A percentile compares a stretch with the other conserved stretches of the same genome.
Evolutionary conservation across 225 moss, liverwort and hornwort species (phyloP).

Genomic region (Polytrichum commune): DNA sequence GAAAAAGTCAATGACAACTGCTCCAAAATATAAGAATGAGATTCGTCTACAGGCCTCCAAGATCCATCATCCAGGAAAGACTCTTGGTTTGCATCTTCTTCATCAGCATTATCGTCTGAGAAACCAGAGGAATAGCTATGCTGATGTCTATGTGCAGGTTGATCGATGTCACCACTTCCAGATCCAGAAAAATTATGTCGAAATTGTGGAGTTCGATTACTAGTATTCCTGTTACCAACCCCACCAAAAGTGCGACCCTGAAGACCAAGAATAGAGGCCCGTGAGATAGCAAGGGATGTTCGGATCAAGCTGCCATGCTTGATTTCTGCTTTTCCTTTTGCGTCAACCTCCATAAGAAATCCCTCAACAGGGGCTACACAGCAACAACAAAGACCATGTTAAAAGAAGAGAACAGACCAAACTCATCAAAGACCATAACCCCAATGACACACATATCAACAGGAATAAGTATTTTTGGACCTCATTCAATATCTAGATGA

Average conservation of each 20-base stretch:
- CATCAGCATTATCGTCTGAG: conserved; percentile 39
- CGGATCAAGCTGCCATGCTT: conserved; percentile 39
- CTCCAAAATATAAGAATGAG: conserved; percentile 79
- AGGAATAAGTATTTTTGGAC: no score
- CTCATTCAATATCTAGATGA: no score
- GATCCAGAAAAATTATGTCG: conserved; percentile 48
- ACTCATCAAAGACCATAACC: no score
- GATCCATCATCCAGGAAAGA: conserved; percentile 39
- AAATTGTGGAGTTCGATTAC: conserved; percentile 66
- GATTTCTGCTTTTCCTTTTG: conserved; percentile 59
- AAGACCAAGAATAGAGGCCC: conserved; percentile 71
- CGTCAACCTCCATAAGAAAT: conserved; percentile 79
- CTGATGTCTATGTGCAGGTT: conserved; percentile 21
- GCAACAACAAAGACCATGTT: conserved; percentile 5
- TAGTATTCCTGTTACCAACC: conserved; percentile 30
- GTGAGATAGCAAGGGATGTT: conserved; percentile 51
- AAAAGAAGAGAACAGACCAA: no score
- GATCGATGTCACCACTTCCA: conserved; percentile 21
- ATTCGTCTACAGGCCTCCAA: conserved; percentile 64
- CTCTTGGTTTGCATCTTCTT: conserved; percentile 34
- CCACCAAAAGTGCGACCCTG: conserved; percentile 67
- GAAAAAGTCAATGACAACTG: conserved; percentile 50
- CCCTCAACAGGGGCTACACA: conserved; percentile 71
- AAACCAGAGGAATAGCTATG: conserved; percentile 38
- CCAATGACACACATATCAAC: no score